These are phyloP conservation scores for Mercurialis annua DNA, from an alignment of 345 rosid genomes.

Conservation along the genomic window DNA sequence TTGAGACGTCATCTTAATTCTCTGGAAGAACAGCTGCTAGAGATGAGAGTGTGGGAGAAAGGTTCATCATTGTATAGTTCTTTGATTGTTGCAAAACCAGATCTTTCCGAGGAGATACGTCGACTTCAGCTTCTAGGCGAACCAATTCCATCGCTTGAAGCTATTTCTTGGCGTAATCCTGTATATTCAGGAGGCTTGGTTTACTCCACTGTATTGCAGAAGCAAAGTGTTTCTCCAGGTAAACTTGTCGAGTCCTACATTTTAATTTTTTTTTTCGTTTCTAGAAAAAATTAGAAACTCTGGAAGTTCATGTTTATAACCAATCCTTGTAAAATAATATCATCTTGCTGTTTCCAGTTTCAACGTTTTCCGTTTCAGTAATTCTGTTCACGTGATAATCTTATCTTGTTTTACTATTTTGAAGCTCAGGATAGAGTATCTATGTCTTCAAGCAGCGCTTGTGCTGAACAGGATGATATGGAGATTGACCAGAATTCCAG, in stretches of 20 bases:
- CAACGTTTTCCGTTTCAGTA: too few relatives aligned
- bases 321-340: not conserved
- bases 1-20: not conserved
- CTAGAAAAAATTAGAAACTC: too few relatives aligned
- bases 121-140: conserved; percentile 62
- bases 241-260: conserved; percentile 13
- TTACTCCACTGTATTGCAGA: conserved; percentile 40
- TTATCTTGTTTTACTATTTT: not conserved
- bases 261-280: too few relatives aligned
- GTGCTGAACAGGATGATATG: not conserved
- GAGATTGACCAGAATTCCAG: conserved; percentile 32
- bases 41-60: not conserved
- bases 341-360: too few relatives aligned
- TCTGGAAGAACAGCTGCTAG: not conserved
- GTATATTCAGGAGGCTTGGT: conserved; percentile 43
- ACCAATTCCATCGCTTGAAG: conserved; percentile 88
- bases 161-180: conserved; percentile 65
- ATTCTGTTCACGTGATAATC: too few relatives aligned
- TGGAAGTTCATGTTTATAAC: too few relatives aligned
- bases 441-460: not conserved
- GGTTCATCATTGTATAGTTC: not conserved
- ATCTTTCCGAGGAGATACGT: not conserved
- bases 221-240: conserved; percentile 59
- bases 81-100: not conserved
- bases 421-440: not conserved